Evolutionary conservation across 257 asterid species (phyloP), one percentile per base, ranked within the genome.

Genomic region (Nemophila menziesii): DNA sequence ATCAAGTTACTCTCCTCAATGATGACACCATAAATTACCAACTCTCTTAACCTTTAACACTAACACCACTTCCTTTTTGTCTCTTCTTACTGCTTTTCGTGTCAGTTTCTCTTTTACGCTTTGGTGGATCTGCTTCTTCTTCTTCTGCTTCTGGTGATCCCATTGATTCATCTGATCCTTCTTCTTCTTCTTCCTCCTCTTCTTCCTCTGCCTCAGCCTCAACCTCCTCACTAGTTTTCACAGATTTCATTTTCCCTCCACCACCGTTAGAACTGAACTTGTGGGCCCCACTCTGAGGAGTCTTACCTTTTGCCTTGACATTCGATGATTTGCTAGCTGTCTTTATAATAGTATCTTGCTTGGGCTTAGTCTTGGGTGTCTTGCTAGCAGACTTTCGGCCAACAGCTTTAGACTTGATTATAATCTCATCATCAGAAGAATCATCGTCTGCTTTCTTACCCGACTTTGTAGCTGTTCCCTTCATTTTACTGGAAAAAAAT

Each of bases 71-170:
- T n/a, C n/a, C n/a, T 43, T 79, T 66, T 21, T 66, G 65, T 34
- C 89, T 72, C 57, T 80, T 87, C 75, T 75, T 87, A 23, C 67
- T 69, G 22, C 70, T 51, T 56, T 66, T 72, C 4, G 66, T 17
- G 67, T 72, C 95, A 42, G 42, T 71, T 55, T 64, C 82, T 51
- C 56, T 72, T n/a, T n/a, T n/a, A 17, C 67, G 69, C 63, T 69
- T 74, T 22, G 70, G 53, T 46, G 44, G 9, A 26, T 63, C 76
- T 33, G 56, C 21, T 6, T 67, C 53, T 67, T 60, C 76, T 14
- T 69, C 67, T 53, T 79, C 79, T 52, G 39, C 49, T 43, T 57
- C 80, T 3, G 72, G 52, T 36, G 63, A 51, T 60, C 70, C 70
- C 7, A 50, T 51, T 40, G 55, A 50, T 14, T 60, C 72, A 0